Evolutionary conservation across 306 rosid genomes (phyloP).

Genomic region (Cicer chorassanicum): DNA sequence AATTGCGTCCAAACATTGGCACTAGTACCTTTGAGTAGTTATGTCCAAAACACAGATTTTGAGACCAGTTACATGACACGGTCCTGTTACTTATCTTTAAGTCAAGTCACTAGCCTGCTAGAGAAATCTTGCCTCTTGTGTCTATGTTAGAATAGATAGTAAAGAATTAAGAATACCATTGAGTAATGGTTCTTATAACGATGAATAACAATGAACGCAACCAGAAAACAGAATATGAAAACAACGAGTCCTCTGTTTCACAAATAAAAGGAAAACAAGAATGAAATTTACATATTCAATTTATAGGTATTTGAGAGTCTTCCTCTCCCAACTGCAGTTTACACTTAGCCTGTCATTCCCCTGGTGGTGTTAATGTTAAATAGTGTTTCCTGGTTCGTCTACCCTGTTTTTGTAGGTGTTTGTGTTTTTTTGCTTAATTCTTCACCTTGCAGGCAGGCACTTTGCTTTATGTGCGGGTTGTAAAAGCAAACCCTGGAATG

Average conservation of each 20-base stretch:
- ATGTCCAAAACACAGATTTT: background rate
- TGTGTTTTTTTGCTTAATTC: slow-evolving; percentile 37
- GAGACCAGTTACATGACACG: background rate
- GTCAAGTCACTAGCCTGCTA: background rate
- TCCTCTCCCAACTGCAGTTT: too few relatives aligned
- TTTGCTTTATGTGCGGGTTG: slow-evolving; percentile 75
- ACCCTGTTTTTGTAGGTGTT: slow-evolving; percentile 7
- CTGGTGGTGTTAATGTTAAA: slow-evolving; percentile 11
- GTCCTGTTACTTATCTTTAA: slow-evolving; percentile 9
- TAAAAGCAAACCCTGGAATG: slow-evolving; percentile 82
- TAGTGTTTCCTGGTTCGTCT: slow-evolving; percentile 6
- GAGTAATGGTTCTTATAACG: too few relatives aligned
- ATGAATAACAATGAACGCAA: background rate
- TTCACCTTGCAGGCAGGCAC: slow-evolving; percentile 70
- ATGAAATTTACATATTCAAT: too few relatives aligned
- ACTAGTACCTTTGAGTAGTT: slow-evolving; percentile 3
- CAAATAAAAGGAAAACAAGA: too few relatives aligned
- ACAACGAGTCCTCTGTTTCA: background rate
- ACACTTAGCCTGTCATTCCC: slow-evolving; percentile 11
- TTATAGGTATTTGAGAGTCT: too few relatives aligned
- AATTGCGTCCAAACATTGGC: background rate
- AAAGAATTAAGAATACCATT: background rate
- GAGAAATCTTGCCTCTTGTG: slow-evolving; percentile 5
- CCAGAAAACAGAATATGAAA: background rate
- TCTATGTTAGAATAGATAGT: too few relatives aligned